Evolutionary conservation across 2,329 filamentous ascomycete species (phyloP), one percentile per base, ranked within the genome.

Genomic region (Fusarium coffeatum): DNA sequence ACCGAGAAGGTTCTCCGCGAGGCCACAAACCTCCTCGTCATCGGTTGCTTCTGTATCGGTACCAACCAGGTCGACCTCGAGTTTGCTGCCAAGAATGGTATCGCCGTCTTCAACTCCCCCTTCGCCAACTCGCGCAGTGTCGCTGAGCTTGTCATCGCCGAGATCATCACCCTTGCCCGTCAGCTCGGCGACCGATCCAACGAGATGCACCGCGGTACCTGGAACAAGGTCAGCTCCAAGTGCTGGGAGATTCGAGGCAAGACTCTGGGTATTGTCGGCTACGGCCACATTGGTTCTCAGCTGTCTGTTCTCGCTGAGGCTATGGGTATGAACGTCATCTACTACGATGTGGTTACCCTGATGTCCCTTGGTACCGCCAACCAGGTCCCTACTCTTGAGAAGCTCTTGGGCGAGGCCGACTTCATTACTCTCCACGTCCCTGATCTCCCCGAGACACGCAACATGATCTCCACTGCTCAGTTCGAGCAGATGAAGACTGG

Each of bases 241-340:
- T 99, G 96, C 87, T 98, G 96, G 96, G 96, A 99, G 81, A 94
- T 98, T 76, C 90, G 96, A 76, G 96, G 96, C 79, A 99, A 99
- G 87, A 98, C 95, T 45, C 87, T 99, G 55, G 96, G 92, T 68
- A 98, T 99, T 76, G 90, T 99, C 71, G 96, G 96, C 30, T 99
- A 99, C 78, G 96, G 96, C 67, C 96, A 99, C 79, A 98, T 99
- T 78, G 96, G 96, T 68, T 94, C 93, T 54, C 96, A 99, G 81
- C 84, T 99, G 69, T 98, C 94, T 1, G 96, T 99, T 43, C 85
- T 99, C 69, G 94, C 96, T 28, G 96, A 99, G 82, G 90, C 95
- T 25, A 97, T 99, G 94, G 96, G 96, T 51, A 98, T 99, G 95
- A 90, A 87, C 18, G 96, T 99, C 76, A 94, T 98, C 76, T 99